Base-by-base conservation (phyloP, 78 protist species). In the Dictyostelium capitatum region DNA sequence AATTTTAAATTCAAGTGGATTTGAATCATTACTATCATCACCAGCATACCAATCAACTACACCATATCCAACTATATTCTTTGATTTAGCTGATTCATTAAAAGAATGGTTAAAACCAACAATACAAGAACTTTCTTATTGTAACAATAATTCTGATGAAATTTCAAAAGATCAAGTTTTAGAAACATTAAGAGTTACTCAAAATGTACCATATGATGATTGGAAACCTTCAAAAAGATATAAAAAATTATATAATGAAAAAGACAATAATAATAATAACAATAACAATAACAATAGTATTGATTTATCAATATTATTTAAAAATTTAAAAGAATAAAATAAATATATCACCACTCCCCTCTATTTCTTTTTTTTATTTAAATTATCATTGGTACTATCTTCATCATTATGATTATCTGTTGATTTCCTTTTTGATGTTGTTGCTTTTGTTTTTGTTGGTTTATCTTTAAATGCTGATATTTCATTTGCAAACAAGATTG, bases 401-500 rank as follows among this genome's bases (percentile, higher is more conserved):
- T 62, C 70, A 62, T 62, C 14, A n/a, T 62, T 23, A 10, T 20
- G n/a, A 17, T 19, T 56, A 20, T 56, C 4, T 56, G 7, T 53
- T 53, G 19, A 15, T 53, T 53, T 14, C 19, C 20, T 56, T 56
- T 25, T 57, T 57, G 32, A 25, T n/a, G 23, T 62, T 25, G 6
- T 11, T n/a, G 7, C 0, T 17, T 6, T 37, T 10, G 41, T 79
- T 51, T n/a, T 50, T 28, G 23, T 28, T 48, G 82, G 20, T 75
- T 46, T 64, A 50, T 53, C 46, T 70, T 90, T 81, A 54, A 90
- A 90, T 25, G 12, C 67, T n/a, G 89, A 56, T n/a, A 91, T 65
- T 25, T 80, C 82, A 53, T 82, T 83, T 41, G 95, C 95, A 91
- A 92, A 92, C 4, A 92, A 46, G 20, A 83, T 30, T 5, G 85